Base-by-base conservation (phyloP, 2,329 filamentous ascomycete species). In the Aspergillus jensenii region DNA sequence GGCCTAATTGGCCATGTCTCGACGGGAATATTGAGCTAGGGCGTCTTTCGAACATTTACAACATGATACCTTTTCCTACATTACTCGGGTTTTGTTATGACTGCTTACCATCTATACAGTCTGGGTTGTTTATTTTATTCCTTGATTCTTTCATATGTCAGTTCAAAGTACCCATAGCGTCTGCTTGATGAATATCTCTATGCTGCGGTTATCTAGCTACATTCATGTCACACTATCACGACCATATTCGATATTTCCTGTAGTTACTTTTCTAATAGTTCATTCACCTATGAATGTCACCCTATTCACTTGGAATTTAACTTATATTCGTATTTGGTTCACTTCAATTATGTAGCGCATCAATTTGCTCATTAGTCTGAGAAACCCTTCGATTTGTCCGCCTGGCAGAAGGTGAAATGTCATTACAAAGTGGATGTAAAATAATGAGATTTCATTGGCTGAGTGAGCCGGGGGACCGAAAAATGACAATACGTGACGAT, bases 31-130 rank as follows among this genome's bases (percentile, higher is more conserved):
- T 59, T 50, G n/a, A 55, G 60, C 55, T 59, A 52, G 47, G 58
- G 53, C 51, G 56, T 63, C 58, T 62, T 65, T 67, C 63, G 60
- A 61, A 65, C 59, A 58, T 61, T 60, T 63, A 59, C 62, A 65
- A 63, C 57, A 68, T 69, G 68, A 73, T 70, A 71, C 68, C 69
- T 68, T 59, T 51, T 54, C 55, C 60, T 60, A 61, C 64, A 58
- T 62, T 64, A 53, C 61, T 63, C 49, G 61, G 60, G 62, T 59
- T 65, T 64, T 59, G 59, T 56, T 57, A 59, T 49, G 56, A 52
- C 46, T 58, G 57, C 52, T 54, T 27, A 58, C 52, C 46, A 50
- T 62, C 50, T 40, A 46, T 50, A 55, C 53, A 52, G 48, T 43
- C 41, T 43, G 46, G 55, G 44, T 52, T 45, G 23, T 23, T 52